A percentile compares a stretch with the other conserved stretches of the same genome.
Conservation (phyloP, 441 rosid genomes). For the Populus trichocarpa region DNA sequence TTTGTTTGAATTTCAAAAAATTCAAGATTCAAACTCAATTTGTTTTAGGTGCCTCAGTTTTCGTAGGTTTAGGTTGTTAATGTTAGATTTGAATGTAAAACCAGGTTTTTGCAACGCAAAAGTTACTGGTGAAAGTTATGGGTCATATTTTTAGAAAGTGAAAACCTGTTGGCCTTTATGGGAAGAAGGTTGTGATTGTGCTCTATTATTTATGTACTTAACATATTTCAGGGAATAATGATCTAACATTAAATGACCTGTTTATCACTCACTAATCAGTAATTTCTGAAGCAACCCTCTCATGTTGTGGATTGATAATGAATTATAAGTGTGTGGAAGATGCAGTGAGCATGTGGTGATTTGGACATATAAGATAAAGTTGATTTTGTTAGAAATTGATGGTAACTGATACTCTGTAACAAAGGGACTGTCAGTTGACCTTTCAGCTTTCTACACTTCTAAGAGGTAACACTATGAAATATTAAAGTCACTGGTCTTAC, state of each 20-base stretch:
- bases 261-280: background rate
- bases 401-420: background rate
- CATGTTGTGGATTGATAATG: background rate
- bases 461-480: background rate
- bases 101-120: background rate
- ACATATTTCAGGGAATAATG: background rate
- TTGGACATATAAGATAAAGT: background rate
- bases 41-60: background rate
- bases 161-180: background rate
- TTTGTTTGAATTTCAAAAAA: conserved; percentile 2
- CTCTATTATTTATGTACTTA: background rate
- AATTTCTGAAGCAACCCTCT: background rate
- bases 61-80: background rate
- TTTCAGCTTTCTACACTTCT: conserved; percentile 2
- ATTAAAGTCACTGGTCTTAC: background rate
- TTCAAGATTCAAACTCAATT: background rate
- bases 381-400: background rate
- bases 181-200: background rate
- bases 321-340: background rate
- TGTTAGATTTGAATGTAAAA: background rate
- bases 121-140: background rate
- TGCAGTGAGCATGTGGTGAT: background rate
- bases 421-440: background rate
- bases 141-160: background rate
- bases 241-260: background rate